Base-by-base conservation (phyloP, 768 basidiomycete species). In the Ramaria sp. region DNA sequence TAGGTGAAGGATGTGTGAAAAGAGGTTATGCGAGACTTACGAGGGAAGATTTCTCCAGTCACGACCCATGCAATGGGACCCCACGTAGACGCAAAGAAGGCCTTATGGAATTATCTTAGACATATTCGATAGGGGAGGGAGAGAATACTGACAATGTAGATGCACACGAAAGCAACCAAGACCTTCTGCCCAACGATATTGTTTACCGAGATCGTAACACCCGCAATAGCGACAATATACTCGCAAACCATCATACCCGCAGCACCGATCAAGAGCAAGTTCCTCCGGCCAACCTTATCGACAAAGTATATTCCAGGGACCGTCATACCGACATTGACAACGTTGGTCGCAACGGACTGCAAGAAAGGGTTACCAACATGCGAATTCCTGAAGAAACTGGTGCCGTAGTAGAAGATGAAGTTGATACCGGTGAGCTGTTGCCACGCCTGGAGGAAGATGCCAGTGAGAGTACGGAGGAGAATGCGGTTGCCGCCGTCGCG, bases 381-480 rank as follows among this genome's bases (percentile, higher is more conserved):
- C 15, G 81, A 73, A 56, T 74, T 74, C 57, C 73, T 54, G 73
- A 85, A 83, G 79, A 85, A 85, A 10, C 79, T 76, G 0, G 84
- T 84, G 30, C 82, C 81, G 68, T 76, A 84, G 73, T 83, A 85
- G 70, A 86, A 84, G 69, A 82, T 81, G 65, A 82, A 82, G 76
- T 86, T 86, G 74, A 86, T 83, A 62, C 86, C 87, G 20, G 89
- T 91, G 68, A 89, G 78, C 69, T 90, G 86, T 70, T 89, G 86
- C 76, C 77, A 77, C 60, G 75, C 79, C 65, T 94, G 91, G 61
- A 93, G 74, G 67, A 82, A 81, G 62, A 89, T 87, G 64, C 91
- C 91, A 37, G 86, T 83, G 67, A 86, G 74, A n/a, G 87, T 91
- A 59, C 88, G 82, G 65, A 84, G 79, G 45, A 78, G 64, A 63